phyloP scores from a whole-genome alignment of 192 early-diverging fungal species.

The Podila horticola region DNA sequence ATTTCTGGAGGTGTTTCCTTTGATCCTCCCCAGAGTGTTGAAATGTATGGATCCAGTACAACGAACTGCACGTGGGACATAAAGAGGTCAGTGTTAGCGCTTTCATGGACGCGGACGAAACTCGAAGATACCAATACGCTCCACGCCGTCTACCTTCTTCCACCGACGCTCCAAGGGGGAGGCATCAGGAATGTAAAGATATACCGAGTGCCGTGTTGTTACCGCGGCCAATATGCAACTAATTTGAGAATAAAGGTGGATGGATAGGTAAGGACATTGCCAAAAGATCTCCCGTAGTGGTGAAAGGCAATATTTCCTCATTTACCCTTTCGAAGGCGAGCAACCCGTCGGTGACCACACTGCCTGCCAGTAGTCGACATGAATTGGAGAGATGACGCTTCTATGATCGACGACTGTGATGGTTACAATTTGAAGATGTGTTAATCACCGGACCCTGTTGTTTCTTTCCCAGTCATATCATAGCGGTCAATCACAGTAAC shows the following conservation, averaged over 20 bases:
- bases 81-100: neutral
- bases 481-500: too few species aligned
- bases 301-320: neutral
- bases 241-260: neutral
- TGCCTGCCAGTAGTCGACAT: slow-evolving; percentile 15
- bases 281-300: neutral
- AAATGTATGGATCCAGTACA: slow-evolving; percentile 16
- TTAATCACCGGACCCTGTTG: neutral
- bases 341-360: slow-evolving; percentile 48
- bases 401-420: slow-evolving; percentile 19
- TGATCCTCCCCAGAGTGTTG: slow-evolving; percentile 18
- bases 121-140: neutral
- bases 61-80: slow-evolving; percentile 1
- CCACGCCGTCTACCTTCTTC: neutral
- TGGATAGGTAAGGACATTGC: neutral
- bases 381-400: slow-evolving; percentile 8
- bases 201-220: neutral
- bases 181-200: neutral
- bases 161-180: neutral
- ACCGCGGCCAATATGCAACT: neutral
- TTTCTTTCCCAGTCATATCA: neutral
- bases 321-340: slow-evolving; percentile 23
- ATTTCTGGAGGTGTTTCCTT: slow-evolving; percentile 4
- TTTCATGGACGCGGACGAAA: slow-evolving; percentile 1
- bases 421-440: too few species aligned